Base-by-base conservation (phyloP, 768 basidiomycete genomes). In the Agrocybe chaxingu region DNA sequence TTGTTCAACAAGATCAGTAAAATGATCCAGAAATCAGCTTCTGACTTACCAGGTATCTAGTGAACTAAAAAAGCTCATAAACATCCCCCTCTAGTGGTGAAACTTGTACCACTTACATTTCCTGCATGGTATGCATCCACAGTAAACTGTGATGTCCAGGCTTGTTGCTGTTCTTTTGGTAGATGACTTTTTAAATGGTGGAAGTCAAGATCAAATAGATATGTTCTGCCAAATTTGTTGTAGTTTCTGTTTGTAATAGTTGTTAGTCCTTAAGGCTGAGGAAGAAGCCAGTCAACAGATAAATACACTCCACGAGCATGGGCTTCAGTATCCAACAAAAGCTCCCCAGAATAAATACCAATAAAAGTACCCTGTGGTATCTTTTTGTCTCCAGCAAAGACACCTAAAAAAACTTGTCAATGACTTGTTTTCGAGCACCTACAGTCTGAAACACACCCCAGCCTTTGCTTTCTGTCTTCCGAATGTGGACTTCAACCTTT, bases 61-160 rank as follows among this genome's bases (percentile, higher is more conserved):
- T 94, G 66, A 94, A 93, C 92, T 95, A 57, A 32, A 45, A 35
- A 42, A 19, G 13, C 8, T 31, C 12, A 38, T 19, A 44, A 47
- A 6, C 44, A 46, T 32, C 13, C 32, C 48, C 45, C 34, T 19
- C 33, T 19, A 30, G 5, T 9, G 42, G 7, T 16, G 10, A 36
- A 9, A 48, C 40, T 4, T 10, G 6, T 11, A 11, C 32, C 24
- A 75, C 86, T 63, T 63, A 92, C 89, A 66, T 92, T 92, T 8
- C 89, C 89, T 13, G 80, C 84, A 66, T 95, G 92, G 63, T 87
- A 96, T 3, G 93, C 93, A 68, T 96, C 93, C 2, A 95, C 84
- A 10, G 75, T 73, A 54, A 83, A 90, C 36, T 78, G 67, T 12
- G 60, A 57, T 7, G 67, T 56, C 66, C 74, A 74, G 8, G 74